phyloP scores from a whole-genome alignment of 768 basidiomycete genomes.

The Leccinum fibrillosum region DNA sequence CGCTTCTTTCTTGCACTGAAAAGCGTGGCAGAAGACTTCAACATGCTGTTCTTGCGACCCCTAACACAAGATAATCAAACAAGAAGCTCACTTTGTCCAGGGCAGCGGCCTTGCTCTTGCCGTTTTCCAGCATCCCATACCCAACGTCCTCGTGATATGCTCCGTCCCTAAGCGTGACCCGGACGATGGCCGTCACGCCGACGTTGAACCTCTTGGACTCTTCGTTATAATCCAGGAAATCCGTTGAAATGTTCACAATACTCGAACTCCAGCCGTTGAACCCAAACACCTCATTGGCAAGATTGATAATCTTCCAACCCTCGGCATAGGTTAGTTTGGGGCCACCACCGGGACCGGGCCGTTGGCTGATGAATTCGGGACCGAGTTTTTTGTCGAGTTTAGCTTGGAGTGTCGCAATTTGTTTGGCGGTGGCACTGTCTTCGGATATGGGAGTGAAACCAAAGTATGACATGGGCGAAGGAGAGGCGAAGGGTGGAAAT shows the following conservation, averaged over 20 bases:
- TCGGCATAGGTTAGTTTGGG: constrained; percentile 91
- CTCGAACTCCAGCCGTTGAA: constrained; percentile 95
- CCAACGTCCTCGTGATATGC: constrained; percentile 92
- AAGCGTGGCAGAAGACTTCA: not conserved
- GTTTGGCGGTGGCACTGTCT: constrained; percentile 50
- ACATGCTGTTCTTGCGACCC: not conserved
- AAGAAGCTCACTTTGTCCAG: constrained; percentile 77
- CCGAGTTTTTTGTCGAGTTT: constrained; percentile 88
- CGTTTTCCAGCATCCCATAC: constrained; percentile 83
- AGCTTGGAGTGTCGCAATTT: constrained; percentile 70
- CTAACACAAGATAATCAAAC: not conserved
- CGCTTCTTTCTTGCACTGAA: constrained; percentile 96
- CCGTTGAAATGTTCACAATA: constrained; percentile 69
- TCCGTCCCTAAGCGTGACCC: constrained; percentile 86
- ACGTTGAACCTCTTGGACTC: constrained; percentile 63
- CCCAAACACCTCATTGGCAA: constrained; percentile 98
- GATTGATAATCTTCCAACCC: constrained; percentile 97
- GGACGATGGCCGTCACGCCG: constrained; percentile 80
- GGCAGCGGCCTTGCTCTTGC: constrained; percentile 78
- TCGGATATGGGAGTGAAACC: constrained; percentile 40
- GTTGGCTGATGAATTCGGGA: constrained; percentile 87
- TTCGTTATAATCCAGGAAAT: constrained; percentile 74
- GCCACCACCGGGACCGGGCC: constrained; percentile 85
- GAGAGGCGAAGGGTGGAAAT: constrained; percentile 4
- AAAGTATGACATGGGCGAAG: not conserved